Evolutionary conservation across 441 rosid species (phyloP), one percentile per base, ranked within the genome.

Genomic region (Sinapis alba): DNA sequence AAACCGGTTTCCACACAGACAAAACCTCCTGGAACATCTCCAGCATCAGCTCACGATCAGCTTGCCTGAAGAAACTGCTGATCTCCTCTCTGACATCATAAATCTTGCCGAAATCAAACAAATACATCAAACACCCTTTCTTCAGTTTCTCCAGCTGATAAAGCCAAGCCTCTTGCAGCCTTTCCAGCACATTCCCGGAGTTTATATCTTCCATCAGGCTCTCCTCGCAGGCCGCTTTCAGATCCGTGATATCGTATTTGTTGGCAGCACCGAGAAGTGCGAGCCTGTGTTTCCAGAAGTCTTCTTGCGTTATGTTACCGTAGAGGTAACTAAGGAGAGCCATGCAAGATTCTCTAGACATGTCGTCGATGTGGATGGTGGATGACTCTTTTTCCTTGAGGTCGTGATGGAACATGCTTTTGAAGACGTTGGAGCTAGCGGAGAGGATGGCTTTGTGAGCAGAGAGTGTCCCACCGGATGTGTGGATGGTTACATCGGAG

Each of bases 21-120:
- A 94, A 88, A 62, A 92, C 90, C 78, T 92, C 97, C 72, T 90
- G 96, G 69, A 94, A 94, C 92, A 92, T 89, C 76, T 94, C 97
- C 54, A 88, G 79, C 91, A 88, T 86, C 81, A 94, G 75, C 20
- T 88, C 95, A 45, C 95, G 76, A 65, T 94, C 97, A 11, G 95
- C 97, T 57, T 85, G 88, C 75, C 87, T 84, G 85, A 94, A 90
- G 72, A 94, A 92, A 79, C 81, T 76, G 51, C 79, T 84, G 65
- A 94, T 86, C 69, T 94, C 93, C 0, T 94, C 97, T 60, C 90
- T 84, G 19, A 92, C 88, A 69, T 94, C 97, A 56, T 89, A 87
- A 54, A 94, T 88, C 89, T 92, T 92, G 6, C 97, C 97, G 26
- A 94, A 94, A 73, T 94, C 97, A 28, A 94, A 89, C 88, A 94